Conservation (phyloP, 2,329 filamentous ascomycete species). For the Zymoseptoria ardabiliae region DNA sequence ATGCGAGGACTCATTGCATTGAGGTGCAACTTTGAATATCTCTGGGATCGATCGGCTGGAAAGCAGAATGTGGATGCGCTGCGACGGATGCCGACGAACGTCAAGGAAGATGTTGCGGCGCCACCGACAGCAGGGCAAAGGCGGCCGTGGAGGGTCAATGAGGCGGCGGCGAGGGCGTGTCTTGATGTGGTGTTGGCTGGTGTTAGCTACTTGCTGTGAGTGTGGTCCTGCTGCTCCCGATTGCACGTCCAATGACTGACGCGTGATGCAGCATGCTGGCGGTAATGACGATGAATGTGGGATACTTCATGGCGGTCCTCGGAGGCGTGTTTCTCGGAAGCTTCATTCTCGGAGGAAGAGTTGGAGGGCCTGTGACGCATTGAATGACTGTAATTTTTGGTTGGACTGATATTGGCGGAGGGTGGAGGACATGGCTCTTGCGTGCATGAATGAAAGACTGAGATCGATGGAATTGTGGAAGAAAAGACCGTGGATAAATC, state of each 20-base stretch:
- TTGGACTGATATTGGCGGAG: background rate
- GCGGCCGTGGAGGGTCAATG: slow-evolving; percentile 69
- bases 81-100: background rate
- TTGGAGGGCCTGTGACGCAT: background rate
- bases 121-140: slow-evolving; percentile 13
- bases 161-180: slow-evolving; percentile 62
- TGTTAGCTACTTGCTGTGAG: slow-evolving; percentile 78
- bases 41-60: background rate
- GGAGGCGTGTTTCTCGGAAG: slow-evolving; percentile 68
- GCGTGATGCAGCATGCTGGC: slow-evolving; percentile 71
- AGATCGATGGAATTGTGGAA: background rate
- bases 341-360: slow-evolving; percentile 10
- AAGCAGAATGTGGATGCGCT: background rate
- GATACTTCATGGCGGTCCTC: slow-evolving; percentile 71
- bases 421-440: background rate
- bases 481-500: background rate
- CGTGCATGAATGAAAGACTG: background rate
- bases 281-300: slow-evolving; percentile 79
- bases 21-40: slow-evolving; percentile 8
- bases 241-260: background rate
- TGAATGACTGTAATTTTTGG: background rate
- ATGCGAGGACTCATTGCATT: slow-evolving; percentile 47
- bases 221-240: slow-evolving; percentile 17
- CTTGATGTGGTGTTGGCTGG: slow-evolving; percentile 63
- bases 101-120: background rate